These are phyloP conservation scores for Lagerstroemia fauriei DNA, from an alignment of 441 rosid genomes.

Conservation along the genomic window DNA sequence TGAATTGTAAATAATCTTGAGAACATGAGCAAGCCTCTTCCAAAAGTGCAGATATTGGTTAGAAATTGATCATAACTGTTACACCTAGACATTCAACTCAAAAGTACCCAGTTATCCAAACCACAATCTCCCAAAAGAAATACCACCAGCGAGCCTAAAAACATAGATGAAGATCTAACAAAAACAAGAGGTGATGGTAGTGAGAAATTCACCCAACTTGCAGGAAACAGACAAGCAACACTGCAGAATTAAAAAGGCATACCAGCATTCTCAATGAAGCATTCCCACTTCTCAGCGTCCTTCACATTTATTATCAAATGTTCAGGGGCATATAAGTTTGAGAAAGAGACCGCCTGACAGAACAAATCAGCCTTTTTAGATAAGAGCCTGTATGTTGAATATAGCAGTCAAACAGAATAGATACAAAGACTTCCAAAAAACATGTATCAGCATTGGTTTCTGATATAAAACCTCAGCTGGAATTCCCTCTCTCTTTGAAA, in stretches of 20 bases:
- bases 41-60: neutral
- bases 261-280: conserved; percentile 82
- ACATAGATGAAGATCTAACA: neutral
- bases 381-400: neutral
- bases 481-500: neutral
- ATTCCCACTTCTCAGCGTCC: conserved; percentile 93
- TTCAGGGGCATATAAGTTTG: conserved; percentile 87
- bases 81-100: neutral
- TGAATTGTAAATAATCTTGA: neutral
- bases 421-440: neutral
- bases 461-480: neutral
- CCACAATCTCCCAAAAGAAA: neutral
- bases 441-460: neutral
- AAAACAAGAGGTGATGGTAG: neutral
- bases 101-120: neutral
- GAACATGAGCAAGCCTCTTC: neutral
- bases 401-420: neutral
- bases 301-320: conserved; percentile 79
- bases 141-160: neutral
- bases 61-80: too few species aligned
- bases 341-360: conserved; percentile 68
- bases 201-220: neutral
- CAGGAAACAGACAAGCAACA: neutral
- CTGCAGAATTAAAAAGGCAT: conserved; percentile 9
- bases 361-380: neutral